Evolutionary conservation across 1,139 yeast genomes (phyloP), one percentile per base, ranked within the genome.

Genomic region (Yamadazyma epiphylla): DNA sequence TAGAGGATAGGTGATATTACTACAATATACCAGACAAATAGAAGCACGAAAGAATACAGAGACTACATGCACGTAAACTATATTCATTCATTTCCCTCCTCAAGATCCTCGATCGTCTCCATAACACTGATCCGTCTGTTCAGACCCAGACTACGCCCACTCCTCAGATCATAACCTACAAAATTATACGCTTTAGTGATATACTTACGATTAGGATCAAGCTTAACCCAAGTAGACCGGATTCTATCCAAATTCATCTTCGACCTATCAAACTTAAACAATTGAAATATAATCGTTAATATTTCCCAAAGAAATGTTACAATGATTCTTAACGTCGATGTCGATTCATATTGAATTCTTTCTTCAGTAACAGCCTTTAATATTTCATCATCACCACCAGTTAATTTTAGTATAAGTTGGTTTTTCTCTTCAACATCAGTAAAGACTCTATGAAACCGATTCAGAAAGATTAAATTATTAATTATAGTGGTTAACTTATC

Each of bases 171-270:
- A 24, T 43, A 39, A 4, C 72, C 71, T 13, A 67, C 51, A 36
- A 57, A 55, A 12, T 54, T 48, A 41, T 66, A 66, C 4, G 69
- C 67, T 26, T 43, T 46, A 28, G 61, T 58, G 35, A 66, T 67
- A 31, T 61, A 56, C 16, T 54, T 51, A 32, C 72, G 46, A 32
- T 63, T 61, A 1, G 75, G 76, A 45, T 70, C 77, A 27, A 71
- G 52, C 44, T 60, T 62, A 5, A 47, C 51, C 72, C 76, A 72
- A 5, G 60, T 52, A 19, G 53, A 47, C 37, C 72, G 49, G 29
- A 71, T 64, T 33, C 77, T 48, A 35, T 69, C 70, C 36, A 64
- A 48, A 42, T 72, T 64, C 70, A 71, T 58, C 26, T 62, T 57
- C 17, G 65, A 53, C 28, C 65, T 51, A 40, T 59, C 70, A 40